Conservation (phyloP, 257 asterid species). For the Solanum microdontum region DNA sequence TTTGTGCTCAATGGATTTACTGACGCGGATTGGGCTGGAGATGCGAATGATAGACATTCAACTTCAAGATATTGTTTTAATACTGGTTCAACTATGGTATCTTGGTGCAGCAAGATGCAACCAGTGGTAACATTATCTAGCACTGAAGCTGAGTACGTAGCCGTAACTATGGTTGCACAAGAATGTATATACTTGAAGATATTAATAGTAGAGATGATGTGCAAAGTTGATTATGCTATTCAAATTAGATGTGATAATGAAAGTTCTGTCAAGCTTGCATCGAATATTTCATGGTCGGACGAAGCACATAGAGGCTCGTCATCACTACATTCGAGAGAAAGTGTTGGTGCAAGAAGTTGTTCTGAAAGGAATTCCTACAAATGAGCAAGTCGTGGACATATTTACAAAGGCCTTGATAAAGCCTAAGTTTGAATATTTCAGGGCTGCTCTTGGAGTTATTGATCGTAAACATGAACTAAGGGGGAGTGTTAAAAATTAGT, state of each 20-base stretch:
- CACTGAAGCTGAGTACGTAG: background rate
- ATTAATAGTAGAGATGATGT: background rate
- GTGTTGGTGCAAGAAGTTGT: background rate
- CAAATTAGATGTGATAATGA: background rate
- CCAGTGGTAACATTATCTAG: background rate
- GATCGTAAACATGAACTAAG: background rate
- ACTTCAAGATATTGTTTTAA: background rate
- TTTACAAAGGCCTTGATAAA: background rate
- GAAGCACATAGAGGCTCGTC: background rate
- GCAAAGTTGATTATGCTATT: background rate
- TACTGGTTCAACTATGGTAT: background rate
- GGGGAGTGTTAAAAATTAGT: background rate
- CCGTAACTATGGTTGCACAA: background rate
- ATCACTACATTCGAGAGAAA: background rate
- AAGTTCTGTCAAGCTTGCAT: background rate
- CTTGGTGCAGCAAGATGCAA: background rate
- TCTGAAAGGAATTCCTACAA: background rate
- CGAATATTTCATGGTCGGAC: background rate
- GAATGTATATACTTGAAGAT: background rate
- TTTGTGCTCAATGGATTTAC: background rate
- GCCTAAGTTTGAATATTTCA: background rate
- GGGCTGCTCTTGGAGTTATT: background rate
- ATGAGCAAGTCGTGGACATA: background rate
- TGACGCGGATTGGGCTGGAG: background rate
- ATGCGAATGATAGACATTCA: background rate